A percentile compares a stretch with the other conserved stretches of the same genome.
phyloP scores from a whole-genome alignment of 2,329 filamentous ascomycete genomes.

The Fusarium musae region DNA sequence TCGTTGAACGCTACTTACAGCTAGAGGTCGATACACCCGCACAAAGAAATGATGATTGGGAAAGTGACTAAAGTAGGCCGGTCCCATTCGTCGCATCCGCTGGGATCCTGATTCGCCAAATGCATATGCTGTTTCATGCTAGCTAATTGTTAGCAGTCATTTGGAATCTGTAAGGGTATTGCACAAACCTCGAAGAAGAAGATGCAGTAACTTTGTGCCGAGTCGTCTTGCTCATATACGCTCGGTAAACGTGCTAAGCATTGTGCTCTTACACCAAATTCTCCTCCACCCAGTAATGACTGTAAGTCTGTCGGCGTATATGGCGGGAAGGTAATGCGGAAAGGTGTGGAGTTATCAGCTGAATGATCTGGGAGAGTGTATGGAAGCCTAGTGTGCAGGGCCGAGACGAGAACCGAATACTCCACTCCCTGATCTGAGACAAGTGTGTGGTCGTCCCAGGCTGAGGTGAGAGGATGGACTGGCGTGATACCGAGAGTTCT shows the following conservation, averaged over 20 bases:
- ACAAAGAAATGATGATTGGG: slow-evolving; percentile 69
- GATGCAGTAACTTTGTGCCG: slow-evolving; percentile 57
- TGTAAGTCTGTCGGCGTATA: slow-evolving; percentile 54
- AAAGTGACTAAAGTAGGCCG: slow-evolving; percentile 60
- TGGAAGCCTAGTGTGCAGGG: slow-evolving; percentile 57
- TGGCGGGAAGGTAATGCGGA: slow-evolving; percentile 53
- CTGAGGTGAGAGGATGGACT: slow-evolving; percentile 57
- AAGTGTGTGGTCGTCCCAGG: slow-evolving; percentile 61
- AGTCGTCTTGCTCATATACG: slow-evolving; percentile 43
- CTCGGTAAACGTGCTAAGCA: slow-evolving; percentile 57
- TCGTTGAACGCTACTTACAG: slow-evolving; percentile 54
- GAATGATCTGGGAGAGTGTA: slow-evolving; percentile 46
- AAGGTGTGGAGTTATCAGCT: slow-evolving; percentile 38
- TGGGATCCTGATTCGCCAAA: slow-evolving; percentile 53
- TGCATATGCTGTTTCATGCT: slow-evolving; percentile 59
- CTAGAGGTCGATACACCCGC: slow-evolving; percentile 63
- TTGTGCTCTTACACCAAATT: slow-evolving; percentile 56
- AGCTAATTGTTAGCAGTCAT: slow-evolving; percentile 22
- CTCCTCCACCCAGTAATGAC: slow-evolving; percentile 48
- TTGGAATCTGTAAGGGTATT: neutral
- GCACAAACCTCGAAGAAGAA: slow-evolving; percentile 65
- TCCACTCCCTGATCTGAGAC: slow-evolving; percentile 53
- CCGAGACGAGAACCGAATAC: slow-evolving; percentile 56
- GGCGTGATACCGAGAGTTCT: slow-evolving; percentile 47
- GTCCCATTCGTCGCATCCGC: slow-evolving; percentile 54